Evolutionary conservation across 2,329 filamentous ascomycete species (phyloP).

Genomic region (Fusarium humuli): DNA sequence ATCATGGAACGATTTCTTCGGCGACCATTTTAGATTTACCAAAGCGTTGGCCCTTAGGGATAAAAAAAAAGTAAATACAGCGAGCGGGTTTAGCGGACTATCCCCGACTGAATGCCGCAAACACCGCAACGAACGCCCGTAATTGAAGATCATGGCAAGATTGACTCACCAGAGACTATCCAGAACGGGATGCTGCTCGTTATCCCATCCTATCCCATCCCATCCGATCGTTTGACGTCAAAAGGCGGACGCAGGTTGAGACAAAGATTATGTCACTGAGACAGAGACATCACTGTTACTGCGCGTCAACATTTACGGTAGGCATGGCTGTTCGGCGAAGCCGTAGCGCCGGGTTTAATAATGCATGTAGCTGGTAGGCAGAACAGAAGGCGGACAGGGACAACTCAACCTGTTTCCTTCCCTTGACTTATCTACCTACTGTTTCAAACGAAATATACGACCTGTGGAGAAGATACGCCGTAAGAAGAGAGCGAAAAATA

Average conservation of each 20-base stretch:
- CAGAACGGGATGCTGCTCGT: conserved; percentile 4
- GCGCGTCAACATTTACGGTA: conserved; percentile 12
- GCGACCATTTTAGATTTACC: conserved; percentile 1
- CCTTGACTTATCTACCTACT: neutral
- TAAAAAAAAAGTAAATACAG: neutral
- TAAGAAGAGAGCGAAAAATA: neutral
- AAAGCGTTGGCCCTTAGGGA: neutral
- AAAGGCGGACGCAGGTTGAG: conserved; percentile 3
- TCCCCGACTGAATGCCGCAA: conserved; percentile 1
- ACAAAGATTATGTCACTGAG: conserved; percentile 6
- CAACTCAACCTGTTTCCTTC: neutral
- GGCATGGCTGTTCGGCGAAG: conserved; percentile 19
- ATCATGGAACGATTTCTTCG: conserved; percentile 15
- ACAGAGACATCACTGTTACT: neutral
- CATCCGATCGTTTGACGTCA: neutral
- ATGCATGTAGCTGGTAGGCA: conserved; percentile 17
- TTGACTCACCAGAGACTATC: neutral
- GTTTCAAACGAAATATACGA: conserved; percentile 3
- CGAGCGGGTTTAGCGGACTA: conserved; percentile 16
- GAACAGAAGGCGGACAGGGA: neutral
- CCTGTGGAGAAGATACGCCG: neutral
- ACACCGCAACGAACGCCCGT: neutral
- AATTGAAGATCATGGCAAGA: neutral
- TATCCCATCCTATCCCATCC: neutral
- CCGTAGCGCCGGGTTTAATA: conserved; percentile 23